A percentile compares a stretch with the other conserved stretches of the same genome.
phyloP scores from a whole-genome alignment of 2,329 filamentous ascomycete genomes.

The Colletotrichum ledebouriae region DNA sequence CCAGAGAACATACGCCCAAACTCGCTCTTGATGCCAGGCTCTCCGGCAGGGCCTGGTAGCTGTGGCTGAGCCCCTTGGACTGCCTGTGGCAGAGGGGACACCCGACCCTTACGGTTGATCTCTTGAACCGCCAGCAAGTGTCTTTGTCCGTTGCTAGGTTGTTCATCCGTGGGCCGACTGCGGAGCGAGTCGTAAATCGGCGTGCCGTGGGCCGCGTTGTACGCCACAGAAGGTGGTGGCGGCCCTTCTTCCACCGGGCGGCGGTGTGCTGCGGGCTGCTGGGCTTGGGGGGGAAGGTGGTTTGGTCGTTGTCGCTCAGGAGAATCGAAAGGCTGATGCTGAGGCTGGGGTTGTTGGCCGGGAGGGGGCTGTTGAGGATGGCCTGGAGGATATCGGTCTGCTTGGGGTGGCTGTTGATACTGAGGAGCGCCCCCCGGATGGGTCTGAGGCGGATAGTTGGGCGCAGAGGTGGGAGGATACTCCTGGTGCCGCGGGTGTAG shows the following conservation, averaged over 20 bases:
- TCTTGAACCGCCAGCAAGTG: conserved; percentile 84
- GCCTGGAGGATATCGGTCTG: conserved; percentile 45
- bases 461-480: conserved; percentile 59
- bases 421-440: conserved; percentile 49
- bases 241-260: conserved; percentile 63
- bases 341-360: conserved; percentile 21
- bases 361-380: conserved; percentile 47
- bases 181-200: conserved; percentile 59
- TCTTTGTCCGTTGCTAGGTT: conserved; percentile 70
- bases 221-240: conserved; percentile 64
- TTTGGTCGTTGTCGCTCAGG: conserved; percentile 47
- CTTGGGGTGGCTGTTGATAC: conserved; percentile 46
- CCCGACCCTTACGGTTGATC: conserved; percentile 83
- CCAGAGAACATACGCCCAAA: conserved; percentile 96
- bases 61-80: conserved; percentile 92
- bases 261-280: conserved; percentile 54
- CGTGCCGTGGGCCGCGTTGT: conserved; percentile 58
- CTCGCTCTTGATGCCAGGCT: conserved; percentile 93
- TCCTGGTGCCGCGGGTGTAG: conserved; percentile 61
- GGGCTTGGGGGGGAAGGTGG: conserved; percentile 49
- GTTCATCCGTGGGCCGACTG: conserved; percentile 62
- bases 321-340: conserved; percentile 49
- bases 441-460: conserved; percentile 52
- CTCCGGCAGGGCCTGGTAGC: conserved; percentile 81
- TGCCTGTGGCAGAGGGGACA: conserved; percentile 91